Conservation (phyloP, 2,329 filamentous ascomycete genomes). For the Atkinsonella texensis region DNA sequence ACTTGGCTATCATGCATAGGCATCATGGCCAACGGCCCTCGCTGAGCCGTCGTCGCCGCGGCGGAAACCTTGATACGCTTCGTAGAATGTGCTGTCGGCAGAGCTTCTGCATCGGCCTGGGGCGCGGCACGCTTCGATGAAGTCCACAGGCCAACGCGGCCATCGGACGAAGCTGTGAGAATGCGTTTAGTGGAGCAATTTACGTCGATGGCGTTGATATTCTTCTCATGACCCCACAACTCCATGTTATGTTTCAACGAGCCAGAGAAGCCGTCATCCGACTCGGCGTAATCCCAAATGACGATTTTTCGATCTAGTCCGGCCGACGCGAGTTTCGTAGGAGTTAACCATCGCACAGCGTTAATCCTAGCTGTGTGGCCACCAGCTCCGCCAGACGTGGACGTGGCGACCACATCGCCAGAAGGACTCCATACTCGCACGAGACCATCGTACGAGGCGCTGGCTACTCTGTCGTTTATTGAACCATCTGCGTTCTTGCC, state of each 20-base stretch:
- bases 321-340: slow-evolving; percentile 67
- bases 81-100: slow-evolving; percentile 53
- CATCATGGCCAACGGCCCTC: slow-evolving; percentile 67
- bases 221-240: slow-evolving; percentile 68
- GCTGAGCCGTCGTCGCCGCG: slow-evolving; percentile 43
- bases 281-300: slow-evolving; percentile 78
- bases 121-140: slow-evolving; percentile 66
- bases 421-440: slow-evolving; percentile 83
- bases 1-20: slow-evolving; percentile 61
- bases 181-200: slow-evolving; percentile 64
- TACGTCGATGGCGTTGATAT: slow-evolving; percentile 63
- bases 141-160: slow-evolving; percentile 80
- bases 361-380: slow-evolving; percentile 71
- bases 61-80: slow-evolving; percentile 63
- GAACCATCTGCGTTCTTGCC: slow-evolving; percentile 31
- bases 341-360: slow-evolving; percentile 70
- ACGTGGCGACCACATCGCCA: slow-evolving; percentile 72
- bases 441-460: slow-evolving; percentile 85
- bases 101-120: slow-evolving; percentile 54
- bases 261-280: slow-evolving; percentile 45
- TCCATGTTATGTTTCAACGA: slow-evolving; percentile 63
- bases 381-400: slow-evolving; percentile 50
- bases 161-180: slow-evolving; percentile 75
- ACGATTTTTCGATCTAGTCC: slow-evolving; percentile 77
- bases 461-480: slow-evolving; percentile 54